Evolutionary conservation across 2,329 filamentous ascomycete genomes (phyloP), one percentile per base, ranked within the genome.

Genomic region (Parastagonospora avenae): DNA sequence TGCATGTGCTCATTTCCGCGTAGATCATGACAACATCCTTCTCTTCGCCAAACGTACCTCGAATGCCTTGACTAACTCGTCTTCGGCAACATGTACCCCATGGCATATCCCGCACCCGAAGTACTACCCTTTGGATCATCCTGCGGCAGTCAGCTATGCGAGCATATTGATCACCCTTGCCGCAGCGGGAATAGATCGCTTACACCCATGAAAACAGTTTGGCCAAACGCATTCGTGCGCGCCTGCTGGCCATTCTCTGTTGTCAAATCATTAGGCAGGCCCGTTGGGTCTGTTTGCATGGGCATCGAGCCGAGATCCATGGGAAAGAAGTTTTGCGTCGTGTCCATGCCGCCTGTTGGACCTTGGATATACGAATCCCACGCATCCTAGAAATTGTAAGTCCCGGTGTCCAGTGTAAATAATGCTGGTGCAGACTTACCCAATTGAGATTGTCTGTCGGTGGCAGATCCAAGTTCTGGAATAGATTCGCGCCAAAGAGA

Each of bases 331-430:
- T 70, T 70, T 49, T 70, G 71, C 9, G 64, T 64, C 2, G 72
- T 62, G 42, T 79, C 76, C 50, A 77, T 67, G 32, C 62, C 78
- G 4, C 31, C 27, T 8, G 39, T 38, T 5, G 82, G 78, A 45
- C 82, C 84, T 67, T 88, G 85, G 41, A 89, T 83, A 60, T 88
- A 89, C 6, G 80, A 83, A 65, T 89, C 86, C 85, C 85, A 89
- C 27, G 85, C 84, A 55, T 87, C 83, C 67, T 70, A 28, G 4
- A 2, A 2, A 16, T 33, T 4, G 10, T 19, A 45, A 63, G 46
- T 64, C 55, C 54, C 19, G 4, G 29, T 11, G n/a, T 16, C 19
- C 8, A 37, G 8, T 30, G 6, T 5, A 11, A 15, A 9, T 10
- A n/a, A 29, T 10, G 29, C 4, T 19, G 6, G 6, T 15, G 27